Evolutionary conservation across 2,329 filamentous ascomycete species (phyloP), one percentile per base, ranked within the genome.

Genomic region (Cyanodermella asteris): DNA sequence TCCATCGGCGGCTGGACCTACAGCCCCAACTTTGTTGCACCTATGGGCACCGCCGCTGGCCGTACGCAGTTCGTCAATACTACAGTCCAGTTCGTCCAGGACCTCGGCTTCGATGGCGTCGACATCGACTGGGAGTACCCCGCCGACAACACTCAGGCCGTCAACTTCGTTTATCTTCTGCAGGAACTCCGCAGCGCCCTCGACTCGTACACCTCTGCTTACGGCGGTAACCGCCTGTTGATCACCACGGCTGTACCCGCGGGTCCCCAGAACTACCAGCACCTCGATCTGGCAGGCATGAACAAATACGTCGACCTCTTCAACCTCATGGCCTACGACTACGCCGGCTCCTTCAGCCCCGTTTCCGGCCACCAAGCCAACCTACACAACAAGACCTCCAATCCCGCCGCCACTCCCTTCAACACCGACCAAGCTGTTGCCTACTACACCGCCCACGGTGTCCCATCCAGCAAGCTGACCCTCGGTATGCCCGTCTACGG

Each of bases 401-500:
- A 68, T 39, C 64, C 75, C 0, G 36, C 47, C 1, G 56, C 59
- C 26, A 93, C 84, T 0, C 81, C 81, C 0, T 91, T 82, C 52
- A 78, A 64, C 48, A 77, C 74, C 3, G 55, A 64, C 4, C 54
- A 59, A 1, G 81, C 82, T 0, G 52, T 94, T 5, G 52, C 67
- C 8, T 59, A 67, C 37, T 94, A 93, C 51, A 53, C 63, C 10
- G 42, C 50, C 2, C 59, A 61, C 4, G 70, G 72, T 5, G 68
- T 93, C 0, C 41, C 59, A 1, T 43, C 68, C 0, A 42, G 56
- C 31, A 93, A 91, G 50, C 65, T 94, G 27, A 75, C 91, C 3
- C 47, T 93, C 9, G 82, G 84, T 3, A 84, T 93, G 74, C 82
- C 84, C 3, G 55, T 94, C 8, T 94, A 93, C 43, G 84, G 84